Base-by-base conservation (phyloP, 2,329 filamentous ascomycete species). In the Cladosporium sp. region DNA sequence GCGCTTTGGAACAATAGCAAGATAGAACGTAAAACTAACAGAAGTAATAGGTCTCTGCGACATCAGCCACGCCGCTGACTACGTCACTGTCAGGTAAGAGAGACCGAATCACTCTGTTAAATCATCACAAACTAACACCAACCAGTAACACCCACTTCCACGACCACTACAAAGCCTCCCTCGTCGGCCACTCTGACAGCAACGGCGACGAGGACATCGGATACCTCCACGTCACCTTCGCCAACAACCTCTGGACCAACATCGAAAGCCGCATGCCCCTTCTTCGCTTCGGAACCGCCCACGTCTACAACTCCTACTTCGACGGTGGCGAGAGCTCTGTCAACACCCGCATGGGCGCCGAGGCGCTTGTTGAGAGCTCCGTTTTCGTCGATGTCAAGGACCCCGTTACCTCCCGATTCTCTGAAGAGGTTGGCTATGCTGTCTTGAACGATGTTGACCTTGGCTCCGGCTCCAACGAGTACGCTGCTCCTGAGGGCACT, bases 201-300 rank as follows among this genome's bases (percentile, higher is more conserved):
- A 83, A 83, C 69, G 68, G 55, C 29, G 68, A 60, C 43, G 77
- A 83, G 57, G 83, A 86, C 69, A 78, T 62, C 7, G 82, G 82
- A 56, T 73, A 82, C 62, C 72, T 86, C 39, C 77, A 72, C 62
- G 71, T 86, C 49, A 86, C 83, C 50, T 84, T 83, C 64, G 75
- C 76, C 69, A 79, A 84, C 73, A 86, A 86, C 76, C 73, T 79
- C 72, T 85, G 75, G 74, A 61, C 63, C 57, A 83, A 85, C 71
- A 67, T 84, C 63, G 81, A 83, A 73, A 82, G 78, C 7, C 82
- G 83, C 49, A 71, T 69, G 0, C 83, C 84, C 4, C 79, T 76
- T 3, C 63, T 85, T 64, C 81, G 83, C 57, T 86, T 86, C 69
- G 83, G 83, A 22, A 84, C 79, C 36, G 80, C 71, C 9, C 83